A percentile compares a stretch with the other conserved stretches of the same genome.
Conservation (phyloP, 805 yeast genomes). For the Maudiozyma saulgeensis region DNA sequence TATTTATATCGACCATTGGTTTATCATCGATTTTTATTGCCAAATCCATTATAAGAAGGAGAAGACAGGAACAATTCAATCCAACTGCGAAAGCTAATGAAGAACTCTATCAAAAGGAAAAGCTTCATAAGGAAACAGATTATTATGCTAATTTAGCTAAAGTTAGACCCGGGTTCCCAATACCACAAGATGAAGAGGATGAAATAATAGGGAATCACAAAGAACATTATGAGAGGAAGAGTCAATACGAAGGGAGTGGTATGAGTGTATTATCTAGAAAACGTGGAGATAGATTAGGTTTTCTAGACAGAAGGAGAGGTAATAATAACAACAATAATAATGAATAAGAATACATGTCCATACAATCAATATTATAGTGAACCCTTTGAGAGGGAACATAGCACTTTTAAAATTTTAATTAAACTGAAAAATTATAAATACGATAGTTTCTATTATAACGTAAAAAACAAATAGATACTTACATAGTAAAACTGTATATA, state of each 20-base stretch:
- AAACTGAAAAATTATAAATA: too few relatives aligned
- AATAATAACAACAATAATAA: background rate
- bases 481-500: background rate
- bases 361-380: background rate
- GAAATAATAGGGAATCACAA: conserved; percentile 18
- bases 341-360: background rate
- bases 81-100: conserved; percentile 23
- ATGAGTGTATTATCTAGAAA: conserved; percentile 47
- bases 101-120: conserved; percentile 4
- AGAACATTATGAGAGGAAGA: conserved; percentile 37
- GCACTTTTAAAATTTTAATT: too few relatives aligned
- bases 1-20: conserved; percentile 21
- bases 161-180: conserved; percentile 50
- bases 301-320: conserved; percentile 17
- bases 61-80: conserved; percentile 29
- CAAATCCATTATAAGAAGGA: conserved; percentile 26
- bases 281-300: conserved; percentile 41
- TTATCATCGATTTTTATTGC: conserved; percentile 20
- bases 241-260: conserved; percentile 63
- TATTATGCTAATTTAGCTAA: conserved; percentile 31
- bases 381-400: background rate
- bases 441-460: background rate
- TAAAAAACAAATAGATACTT: background rate
- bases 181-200: conserved; percentile 11
- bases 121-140: conserved; percentile 7